Evolutionary conservation across 23 red algal genomes (phyloP), one percentile per base, ranked within the genome.

Genomic region (Chondrus crispus): DNA sequence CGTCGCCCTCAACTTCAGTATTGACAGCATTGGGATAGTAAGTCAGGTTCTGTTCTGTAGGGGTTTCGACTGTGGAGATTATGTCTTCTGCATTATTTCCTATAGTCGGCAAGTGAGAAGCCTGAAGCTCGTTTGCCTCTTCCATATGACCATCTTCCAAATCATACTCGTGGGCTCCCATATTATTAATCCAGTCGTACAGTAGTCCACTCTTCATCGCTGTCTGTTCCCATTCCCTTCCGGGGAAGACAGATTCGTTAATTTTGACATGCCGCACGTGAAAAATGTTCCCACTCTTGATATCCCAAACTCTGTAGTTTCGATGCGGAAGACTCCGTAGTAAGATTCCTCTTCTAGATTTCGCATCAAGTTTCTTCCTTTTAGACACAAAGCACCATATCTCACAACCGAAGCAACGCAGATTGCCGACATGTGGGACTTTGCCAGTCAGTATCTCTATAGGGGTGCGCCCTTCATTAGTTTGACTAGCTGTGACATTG

Each of bases 361-460:
- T 84, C 39, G 19, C 22, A 1, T 60, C 80, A 40, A 62, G 52
- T 54, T 62, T 84, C 32, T 62, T 54, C 14, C 36, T 18, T 37
- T 35, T 60, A 11, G 49, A 49, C 14, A 84, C 47, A 63, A 36
- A 32, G 13, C 37, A 38, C 80, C 80, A 62, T 33, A 62, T n/a
- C 51, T 84, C 55, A 43, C 46, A 84, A 33, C 80, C 80, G 53
- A 84, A 84, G 16, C 37, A 62, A n/a, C 80, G 60, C 20, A 84
- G 49, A 20, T 29, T 33, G 41, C 1, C 12, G 0, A 84, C 80
- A 46, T 84, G 11, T 24, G 51, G 80, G 28, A 26, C 11, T 37
- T 60, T 29, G 45, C 35, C 62, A 4, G 16, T 2, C n/a, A 58
- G 0, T 7, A 78, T 37, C 46, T 88, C 85, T n/a, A 55, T 1